A percentile compares a stretch with the other conserved stretches of the same genome.
Evolutionary conservation across 106 monocot species (phyloP).

Genomic region (Dioscorea dumetorum): DNA sequence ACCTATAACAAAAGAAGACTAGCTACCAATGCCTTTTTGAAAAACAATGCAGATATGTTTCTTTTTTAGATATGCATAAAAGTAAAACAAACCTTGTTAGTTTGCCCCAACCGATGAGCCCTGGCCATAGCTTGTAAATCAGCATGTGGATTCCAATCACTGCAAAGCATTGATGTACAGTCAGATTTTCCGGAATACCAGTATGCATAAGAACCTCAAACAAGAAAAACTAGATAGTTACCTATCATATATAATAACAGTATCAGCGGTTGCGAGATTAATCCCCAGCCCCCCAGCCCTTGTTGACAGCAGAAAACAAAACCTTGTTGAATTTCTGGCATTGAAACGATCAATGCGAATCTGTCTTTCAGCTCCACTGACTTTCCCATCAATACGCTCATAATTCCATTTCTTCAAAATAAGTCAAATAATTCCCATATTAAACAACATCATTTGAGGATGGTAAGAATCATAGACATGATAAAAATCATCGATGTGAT

Average conservation of each 20-base stretch:
- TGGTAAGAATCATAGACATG: neutral
- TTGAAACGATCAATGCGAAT: conserved; percentile 98
- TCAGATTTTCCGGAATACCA: neutral
- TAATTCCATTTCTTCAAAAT: conserved; percentile 83
- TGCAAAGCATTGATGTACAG: conserved; percentile 19
- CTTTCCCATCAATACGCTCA: conserved; percentile 94
- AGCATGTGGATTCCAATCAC: conserved; percentile 99
- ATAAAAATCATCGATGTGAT: too few species aligned
- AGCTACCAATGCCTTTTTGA: neutral
- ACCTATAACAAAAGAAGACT: conserved; percentile 41
- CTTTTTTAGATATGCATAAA: neutral
- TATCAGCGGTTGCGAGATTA: conserved; percentile 99
- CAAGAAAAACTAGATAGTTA: conserved; percentile 12
- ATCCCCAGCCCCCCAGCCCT: conserved; percentile 98
- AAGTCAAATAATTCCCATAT: neutral
- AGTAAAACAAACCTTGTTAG: conserved; percentile 78
- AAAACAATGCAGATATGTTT: too few species aligned
- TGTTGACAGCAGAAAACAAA: conserved; percentile 95
- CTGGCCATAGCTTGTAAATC: conserved; percentile 99
- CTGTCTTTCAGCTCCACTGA: conserved; percentile 91
- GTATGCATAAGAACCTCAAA: neutral
- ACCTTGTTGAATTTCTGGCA: conserved; percentile 84
- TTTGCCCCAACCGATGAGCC: conserved; percentile 95
- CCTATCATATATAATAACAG: conserved; percentile 99
- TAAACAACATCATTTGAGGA: neutral